Evolutionary conservation across 148 eudicot species (phyloP), one percentile per base, ranked within the genome.

Genomic region (Chenopodium album): DNA sequence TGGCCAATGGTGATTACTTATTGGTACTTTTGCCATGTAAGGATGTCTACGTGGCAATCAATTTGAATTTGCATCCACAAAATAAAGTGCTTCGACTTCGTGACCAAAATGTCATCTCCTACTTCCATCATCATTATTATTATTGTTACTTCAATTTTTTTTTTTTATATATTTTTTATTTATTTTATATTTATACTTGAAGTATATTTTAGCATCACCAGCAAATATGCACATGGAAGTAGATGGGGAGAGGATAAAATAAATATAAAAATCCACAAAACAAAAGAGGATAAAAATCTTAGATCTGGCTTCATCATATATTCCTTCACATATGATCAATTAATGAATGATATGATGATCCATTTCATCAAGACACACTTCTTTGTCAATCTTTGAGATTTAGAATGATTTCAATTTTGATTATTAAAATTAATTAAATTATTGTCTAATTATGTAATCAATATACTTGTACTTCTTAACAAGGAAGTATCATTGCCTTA

Each of bases 11-110:
- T 66, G 9, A 32, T 66, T 26, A 28, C 52, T 17, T 11, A 8
- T 59, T 67, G 32, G 64, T 32, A 6, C 63, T 78, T 67, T 68
- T 78, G 74, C 74, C 76, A 70, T 73, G 31, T 79, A 71, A 78
- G 52, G 29, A 0, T 31, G 75, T 46, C 75, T 52, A 78, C 4
- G 74, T 78, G 81, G 81, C 81, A 47, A 28, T 9, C 4, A 2
- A 29, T 78, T 78, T 50, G 23, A 22, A 50, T 4, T 78, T 48
- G 9, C 22, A 62, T 2, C 66, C 66, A 62, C 66, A 62, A 48
- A 7, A 69, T 69, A 77, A 68, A 67, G 26, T 1, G 6, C 46
- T 14, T 67, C 44, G 77, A 47, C n/a, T 50, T 60, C 34, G 44
- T 75, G 44, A 60, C 44, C 26, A n/a, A 62, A 62, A 62, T 62